Base-by-base conservation (phyloP, 345 rosid genomes). In the Clausena lansium region DNA sequence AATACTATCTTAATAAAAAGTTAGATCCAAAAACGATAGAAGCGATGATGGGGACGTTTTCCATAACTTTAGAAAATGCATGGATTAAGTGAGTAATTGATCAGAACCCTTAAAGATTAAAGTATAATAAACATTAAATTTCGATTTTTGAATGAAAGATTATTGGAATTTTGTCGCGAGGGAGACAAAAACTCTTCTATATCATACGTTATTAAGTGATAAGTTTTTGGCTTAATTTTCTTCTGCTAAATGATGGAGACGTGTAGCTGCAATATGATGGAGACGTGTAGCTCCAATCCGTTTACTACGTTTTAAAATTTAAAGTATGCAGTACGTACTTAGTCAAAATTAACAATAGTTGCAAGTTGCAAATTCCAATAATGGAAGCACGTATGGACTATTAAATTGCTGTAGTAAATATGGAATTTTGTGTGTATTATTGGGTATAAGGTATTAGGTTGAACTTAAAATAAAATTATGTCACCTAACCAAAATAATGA, bases 311-410 rank as follows among this genome's bases (percentile, higher is more conserved):
- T 52, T 52, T 15, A 17, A 52, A 52, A 52, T 52, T 68, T 39
- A 7, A 38, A 39, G 45, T 57, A 24, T 36, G 11, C 9, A 8
- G 52, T 7, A 36, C 14, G 19, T n/a, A 27, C 9, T 9, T 60
- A 19, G 67, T 74, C 77, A 74, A 74, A 11, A 19, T 74, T 39
- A 9, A 9, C 68, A 73, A 39, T 73, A 73, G 54, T 39, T 59
- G 28, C 27, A 7, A 73, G 54, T 39, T 59, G 28, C 27, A 7
- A 33, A 39, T 60, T 20, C 28, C 20, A 60, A 60, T 60, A 39
- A 60, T 27, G 17, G 24, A 6, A 57, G 64, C 4, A 54, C 8
- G 15, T 13, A 19, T 33, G 24, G 33, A 73, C 27, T 33, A 30
- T 30, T 14, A 30, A 7, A 3, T 36, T 19, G 10, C 9, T 28